These are phyloP conservation scores for Heritiera fomes DNA, from an alignment of 345 rosid genomes.

Conservation along the genomic window DNA sequence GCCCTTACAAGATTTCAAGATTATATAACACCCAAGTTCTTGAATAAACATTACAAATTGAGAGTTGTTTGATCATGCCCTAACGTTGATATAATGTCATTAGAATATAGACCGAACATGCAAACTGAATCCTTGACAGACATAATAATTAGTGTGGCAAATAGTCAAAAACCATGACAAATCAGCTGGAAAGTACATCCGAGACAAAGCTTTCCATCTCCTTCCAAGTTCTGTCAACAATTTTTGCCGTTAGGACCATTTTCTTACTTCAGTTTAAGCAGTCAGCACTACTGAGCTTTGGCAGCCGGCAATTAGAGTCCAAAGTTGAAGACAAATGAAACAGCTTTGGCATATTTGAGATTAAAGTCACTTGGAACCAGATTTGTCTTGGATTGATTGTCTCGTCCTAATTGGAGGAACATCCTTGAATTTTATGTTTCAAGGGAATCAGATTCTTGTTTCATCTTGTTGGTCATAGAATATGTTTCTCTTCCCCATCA, in stretches of 20 bases:
- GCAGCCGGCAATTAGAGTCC: not conserved
- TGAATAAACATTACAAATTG: too few relatives aligned
- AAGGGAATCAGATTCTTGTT: constrained; percentile 8
- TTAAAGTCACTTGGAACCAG: constrained; percentile 4
- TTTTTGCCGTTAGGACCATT: not conserved
- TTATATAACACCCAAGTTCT: too few relatives aligned
- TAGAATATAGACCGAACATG: too few relatives aligned
- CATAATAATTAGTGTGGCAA: too few relatives aligned
- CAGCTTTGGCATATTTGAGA: not conserved
- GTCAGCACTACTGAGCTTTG: not conserved
- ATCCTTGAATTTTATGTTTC: not conserved
- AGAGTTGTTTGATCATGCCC: too few relatives aligned
- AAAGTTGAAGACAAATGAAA: not conserved
- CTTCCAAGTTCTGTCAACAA: constrained; percentile 7
- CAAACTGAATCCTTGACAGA: too few relatives aligned
- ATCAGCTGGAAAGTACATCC: too few relatives aligned
- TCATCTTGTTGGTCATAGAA: not conserved
- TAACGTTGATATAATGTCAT: too few relatives aligned
- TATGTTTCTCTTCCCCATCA: not conserved
- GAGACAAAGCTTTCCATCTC: not conserved
- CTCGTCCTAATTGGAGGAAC: constrained; percentile 1
- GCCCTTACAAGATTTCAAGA: too few relatives aligned
- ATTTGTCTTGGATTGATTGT: constrained; percentile 15
- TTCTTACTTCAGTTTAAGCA: not conserved
- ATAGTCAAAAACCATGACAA: too few relatives aligned